Conservation (phyloP, 306 rosid species). For the Vigna mungo region DNA sequence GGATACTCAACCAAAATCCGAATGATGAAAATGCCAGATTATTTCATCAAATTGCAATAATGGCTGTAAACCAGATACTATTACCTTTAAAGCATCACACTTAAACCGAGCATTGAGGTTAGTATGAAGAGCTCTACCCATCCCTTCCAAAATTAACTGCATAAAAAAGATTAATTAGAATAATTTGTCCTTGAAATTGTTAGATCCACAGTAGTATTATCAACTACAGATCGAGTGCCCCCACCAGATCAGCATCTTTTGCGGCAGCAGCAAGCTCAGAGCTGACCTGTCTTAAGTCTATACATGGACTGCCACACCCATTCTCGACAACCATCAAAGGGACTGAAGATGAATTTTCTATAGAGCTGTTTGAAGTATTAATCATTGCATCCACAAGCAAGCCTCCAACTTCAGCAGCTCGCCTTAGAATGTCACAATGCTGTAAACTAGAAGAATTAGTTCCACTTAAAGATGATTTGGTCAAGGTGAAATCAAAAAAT, state of each 20-base stretch:
- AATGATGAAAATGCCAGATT: background rate
- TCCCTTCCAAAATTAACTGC: constrained; percentile 98
- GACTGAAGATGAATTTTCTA: constrained; percentile 60
- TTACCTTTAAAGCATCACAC: constrained; percentile 93
- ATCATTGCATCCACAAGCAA: constrained; percentile 95
- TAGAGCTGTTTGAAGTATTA: constrained; percentile 59
- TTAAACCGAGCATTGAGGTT: constrained; percentile 88
- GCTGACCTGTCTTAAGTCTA: constrained; percentile 98
- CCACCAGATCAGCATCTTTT: constrained; percentile 92
- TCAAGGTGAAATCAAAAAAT: constrained; percentile 19
- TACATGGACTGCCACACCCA: constrained; percentile 98
- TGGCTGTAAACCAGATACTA: constrained; percentile 27
- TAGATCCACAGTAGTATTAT: background rate
- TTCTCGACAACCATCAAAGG: constrained; percentile 96
- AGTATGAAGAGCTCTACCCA: constrained; percentile 96
- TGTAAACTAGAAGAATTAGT: constrained; percentile 57
- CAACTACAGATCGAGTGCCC: constrained; percentile 39
- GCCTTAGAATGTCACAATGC: constrained; percentile 96
- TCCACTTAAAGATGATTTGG: constrained; percentile 12
- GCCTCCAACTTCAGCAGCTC: constrained; percentile 97
- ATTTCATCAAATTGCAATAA: constrained; percentile 4
- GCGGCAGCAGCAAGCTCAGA: constrained; percentile 96
- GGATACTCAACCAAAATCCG: constrained; percentile 4
- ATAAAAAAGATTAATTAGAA: constrained; percentile 31
- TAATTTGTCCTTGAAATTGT: constrained; percentile 24